Base-by-base conservation (phyloP, 2,329 filamentous ascomycete species). In the Pezicula rhizophila region DNA sequence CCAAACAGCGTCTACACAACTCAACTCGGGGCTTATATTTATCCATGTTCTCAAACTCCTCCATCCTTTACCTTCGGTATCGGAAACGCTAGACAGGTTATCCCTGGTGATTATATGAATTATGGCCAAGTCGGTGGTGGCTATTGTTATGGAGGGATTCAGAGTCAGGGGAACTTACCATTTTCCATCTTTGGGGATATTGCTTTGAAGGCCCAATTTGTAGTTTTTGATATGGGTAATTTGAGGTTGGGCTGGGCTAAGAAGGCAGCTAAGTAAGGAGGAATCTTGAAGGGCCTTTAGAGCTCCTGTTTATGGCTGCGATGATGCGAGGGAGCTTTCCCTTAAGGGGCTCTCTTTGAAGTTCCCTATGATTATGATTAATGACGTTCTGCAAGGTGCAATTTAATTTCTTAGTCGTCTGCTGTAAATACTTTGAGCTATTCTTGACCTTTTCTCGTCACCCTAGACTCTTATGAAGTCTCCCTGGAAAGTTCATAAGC, bases 41-140 rank as follows among this genome's bases (percentile, higher is more conserved):
- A 64, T 54, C 52, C 59, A 25, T 66, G 66, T 58, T 26, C 15
- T 26, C 38, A 55, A 8, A 50, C 48, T 4, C 54, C 66, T 38
- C 61, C 66, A 1, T 48, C 58, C 48, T 67, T 67, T 48, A 58
- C 49, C 2, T 60, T 66, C 34, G 60, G 57, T 8, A 54, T 66
- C 26, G 52, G 45, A 3, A 52, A 39, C 11, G 59, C 59, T 49
- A 52, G 52, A 26, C 58, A 59, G 7, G 53, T 55, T 34, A 55
- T 68, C 31, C 64, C 66, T 2, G 65, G 64, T 1, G 46, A 49
- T 34, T 64, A 64, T 49, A 58, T 68, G 45, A 65, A 67, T 50
- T 67, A 63, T 47, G 59, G 57, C 2, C 15, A 41, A 10, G 37
- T 54, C 7, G 41, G 35, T 33, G 41, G 17, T n/a, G 28, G 25